Evolutionary conservation across 2,329 filamentous ascomycete genomes (phyloP).

Genomic region (Colletotrichum sp.): DNA sequence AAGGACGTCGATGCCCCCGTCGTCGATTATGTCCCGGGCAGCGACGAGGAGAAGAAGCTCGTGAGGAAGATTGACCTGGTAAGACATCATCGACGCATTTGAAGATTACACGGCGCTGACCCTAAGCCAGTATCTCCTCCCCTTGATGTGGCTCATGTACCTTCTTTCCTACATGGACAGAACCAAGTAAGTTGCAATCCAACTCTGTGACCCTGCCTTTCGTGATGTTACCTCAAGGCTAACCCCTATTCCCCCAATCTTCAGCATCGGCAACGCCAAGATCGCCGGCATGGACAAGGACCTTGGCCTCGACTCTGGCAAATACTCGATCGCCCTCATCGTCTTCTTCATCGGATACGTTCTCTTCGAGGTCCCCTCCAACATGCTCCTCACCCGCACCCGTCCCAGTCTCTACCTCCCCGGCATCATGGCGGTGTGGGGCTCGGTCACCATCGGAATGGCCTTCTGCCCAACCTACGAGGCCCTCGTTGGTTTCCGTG

Average conservation of each 20-base stretch:
- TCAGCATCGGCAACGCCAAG: slow-evolving; percentile 57
- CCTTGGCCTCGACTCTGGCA: slow-evolving; percentile 56
- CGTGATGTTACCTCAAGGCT: not conserved
- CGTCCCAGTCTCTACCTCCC: slow-evolving; percentile 69
- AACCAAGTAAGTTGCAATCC: slow-evolving; percentile 42
- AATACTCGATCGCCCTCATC: slow-evolving; percentile 62
- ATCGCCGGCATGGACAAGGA: slow-evolving; percentile 50
- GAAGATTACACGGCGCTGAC: not conserved
- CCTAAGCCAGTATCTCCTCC: slow-evolving; percentile 29
- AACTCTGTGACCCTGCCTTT: not conserved
- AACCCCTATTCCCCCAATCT: slow-evolving; percentile 20
- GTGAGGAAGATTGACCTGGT: slow-evolving; percentile 43
- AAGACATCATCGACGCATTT: not conserved
- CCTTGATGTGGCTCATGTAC: slow-evolving; percentile 57
- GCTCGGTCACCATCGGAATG: slow-evolving; percentile 30
- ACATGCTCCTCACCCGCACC: slow-evolving; percentile 67
- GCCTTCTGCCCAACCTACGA: slow-evolving; percentile 28
- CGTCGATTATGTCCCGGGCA: slow-evolving; percentile 29
- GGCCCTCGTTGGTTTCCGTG: slow-evolving; percentile 37
- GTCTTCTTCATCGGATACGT: slow-evolving; percentile 76
- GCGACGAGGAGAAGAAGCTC: slow-evolving; percentile 35
- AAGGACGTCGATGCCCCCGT: slow-evolving; percentile 1
- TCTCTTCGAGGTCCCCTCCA: slow-evolving; percentile 67
- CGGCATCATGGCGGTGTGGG: slow-evolving; percentile 63
- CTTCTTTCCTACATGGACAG: slow-evolving; percentile 64